Conservation (phyloP, 2,329 filamentous ascomycete species). For the Pseudonectria foliicola region DNA sequence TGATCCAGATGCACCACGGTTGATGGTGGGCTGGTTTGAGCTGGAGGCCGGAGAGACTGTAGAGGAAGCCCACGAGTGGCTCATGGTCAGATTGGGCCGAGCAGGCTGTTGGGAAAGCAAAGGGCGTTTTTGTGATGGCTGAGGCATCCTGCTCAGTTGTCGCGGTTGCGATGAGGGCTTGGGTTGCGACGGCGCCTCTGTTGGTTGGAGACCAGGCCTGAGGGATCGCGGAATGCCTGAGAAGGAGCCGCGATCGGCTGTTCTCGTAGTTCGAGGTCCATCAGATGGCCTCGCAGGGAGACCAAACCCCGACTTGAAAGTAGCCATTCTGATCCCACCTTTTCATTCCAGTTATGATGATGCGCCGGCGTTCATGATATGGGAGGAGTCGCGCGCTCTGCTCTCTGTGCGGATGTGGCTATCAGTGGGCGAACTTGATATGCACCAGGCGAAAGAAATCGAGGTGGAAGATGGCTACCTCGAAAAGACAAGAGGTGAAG, state of each 20-base stretch:
- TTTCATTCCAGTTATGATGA: conserved; percentile 7
- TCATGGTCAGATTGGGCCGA: conserved; percentile 29
- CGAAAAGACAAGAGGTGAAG: too few relatives aligned
- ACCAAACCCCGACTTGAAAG: conserved; percentile 33
- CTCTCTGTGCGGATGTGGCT: too few relatives aligned
- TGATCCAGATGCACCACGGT: conserved; percentile 26
- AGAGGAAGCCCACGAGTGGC: conserved; percentile 35
- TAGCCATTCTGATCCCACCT: conserved; percentile 35
- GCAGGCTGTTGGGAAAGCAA: conserved; percentile 17
- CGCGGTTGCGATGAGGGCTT: conserved; percentile 12
- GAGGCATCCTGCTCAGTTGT: conserved; percentile 14
- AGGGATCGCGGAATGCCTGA: conserved; percentile 17
- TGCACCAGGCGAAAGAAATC: too few relatives aligned
- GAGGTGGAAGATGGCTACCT: too few relatives aligned
- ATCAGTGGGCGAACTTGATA: too few relatives aligned
- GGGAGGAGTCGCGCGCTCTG: too few relatives aligned
- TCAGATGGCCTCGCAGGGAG: conserved; percentile 34
- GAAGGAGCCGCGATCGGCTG: conserved; percentile 14
- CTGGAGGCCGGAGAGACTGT: conserved; percentile 27
- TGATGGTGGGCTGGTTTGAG: conserved; percentile 24
- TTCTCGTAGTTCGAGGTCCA: conserved; percentile 23
- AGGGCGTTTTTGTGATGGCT: conserved; percentile 17
- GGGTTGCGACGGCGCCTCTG: conserved; percentile 10
- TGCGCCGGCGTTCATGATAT: not conserved
- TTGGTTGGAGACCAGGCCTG: conserved; percentile 14